Conservation (phyloP, 441 rosid species). For the Gossypium lobatum region DNA sequence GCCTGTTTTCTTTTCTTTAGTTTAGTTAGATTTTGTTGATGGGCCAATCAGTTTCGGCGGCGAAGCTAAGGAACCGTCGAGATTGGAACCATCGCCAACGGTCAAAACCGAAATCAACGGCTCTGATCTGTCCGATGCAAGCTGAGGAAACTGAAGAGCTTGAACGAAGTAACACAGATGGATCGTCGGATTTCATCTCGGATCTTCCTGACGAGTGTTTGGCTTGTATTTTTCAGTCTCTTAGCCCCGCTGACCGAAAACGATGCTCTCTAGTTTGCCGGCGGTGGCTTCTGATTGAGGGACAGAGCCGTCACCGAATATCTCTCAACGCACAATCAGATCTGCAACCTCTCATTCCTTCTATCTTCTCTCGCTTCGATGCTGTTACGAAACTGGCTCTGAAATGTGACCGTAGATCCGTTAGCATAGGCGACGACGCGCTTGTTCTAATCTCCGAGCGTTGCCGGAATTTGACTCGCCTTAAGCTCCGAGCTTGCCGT, state of each 20-base stretch:
- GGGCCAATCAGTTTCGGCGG: conserved; percentile 64
- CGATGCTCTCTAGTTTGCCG: conserved; percentile 64
- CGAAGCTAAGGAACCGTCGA: conserved; percentile 36
- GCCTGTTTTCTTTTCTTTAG: background rate
- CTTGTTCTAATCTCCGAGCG: conserved; percentile 47
- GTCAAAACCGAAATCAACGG: conserved; percentile 29
- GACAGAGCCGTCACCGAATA: conserved; percentile 78
- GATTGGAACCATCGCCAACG: conserved; percentile 28
- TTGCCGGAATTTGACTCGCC: conserved; percentile 63
- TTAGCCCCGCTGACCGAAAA: conserved; percentile 56
- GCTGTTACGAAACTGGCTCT: conserved; percentile 76
- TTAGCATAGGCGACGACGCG: conserved; percentile 67
- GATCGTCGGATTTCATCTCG: conserved; percentile 42
- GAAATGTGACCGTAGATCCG: conserved; percentile 73
- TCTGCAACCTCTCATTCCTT: conserved; percentile 43
- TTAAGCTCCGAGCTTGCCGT: conserved; percentile 79
- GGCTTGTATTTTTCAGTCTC: conserved; percentile 66
- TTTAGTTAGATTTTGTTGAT: conserved; percentile 23
- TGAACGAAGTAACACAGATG: conserved; percentile 9
- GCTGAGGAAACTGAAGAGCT: conserved; percentile 23
- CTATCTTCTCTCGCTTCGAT: conserved; percentile 73
- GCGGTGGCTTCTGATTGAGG: conserved; percentile 73
- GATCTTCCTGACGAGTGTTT: conserved; percentile 77
- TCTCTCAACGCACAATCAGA: conserved; percentile 73
- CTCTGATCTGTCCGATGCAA: conserved; percentile 33